Evolutionary conservation across 352 stramenopile species (phyloP).

Genomic region (Pythium sukuiense): DNA sequence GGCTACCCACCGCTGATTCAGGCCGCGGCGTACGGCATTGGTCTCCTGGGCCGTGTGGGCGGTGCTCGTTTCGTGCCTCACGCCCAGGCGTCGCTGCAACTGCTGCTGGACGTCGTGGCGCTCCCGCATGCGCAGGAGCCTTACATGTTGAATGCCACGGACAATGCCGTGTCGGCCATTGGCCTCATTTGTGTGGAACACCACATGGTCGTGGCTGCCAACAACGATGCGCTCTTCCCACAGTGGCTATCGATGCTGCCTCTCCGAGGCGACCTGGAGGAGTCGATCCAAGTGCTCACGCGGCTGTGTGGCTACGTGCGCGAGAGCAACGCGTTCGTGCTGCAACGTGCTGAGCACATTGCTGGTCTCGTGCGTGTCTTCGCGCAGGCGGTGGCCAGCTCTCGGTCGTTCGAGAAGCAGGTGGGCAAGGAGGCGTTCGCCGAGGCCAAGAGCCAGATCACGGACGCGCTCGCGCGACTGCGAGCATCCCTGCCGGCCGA

Average conservation of each 20-base stretch:
- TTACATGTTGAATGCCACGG: conserved; percentile 66
- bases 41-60: conserved; percentile 60
- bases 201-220: conserved; percentile 31
- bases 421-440: conserved; percentile 48
- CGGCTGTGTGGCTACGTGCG: conserved; percentile 67
- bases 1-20: conserved; percentile 60
- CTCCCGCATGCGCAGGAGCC: conserved; percentile 48
- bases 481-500: conserved; percentile 50
- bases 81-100: conserved; percentile 45
- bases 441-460: conserved; percentile 42
- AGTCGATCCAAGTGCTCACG: conserved; percentile 63
- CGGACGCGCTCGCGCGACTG: conserved; percentile 46
- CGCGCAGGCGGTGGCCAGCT: conserved; percentile 44
- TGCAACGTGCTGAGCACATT: conserved; percentile 43
- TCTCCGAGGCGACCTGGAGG: conserved; percentile 73
- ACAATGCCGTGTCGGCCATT: conserved; percentile 79
- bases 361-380: conserved; percentile 60
- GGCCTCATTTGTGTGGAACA: conserved; percentile 77
- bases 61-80: conserved; percentile 53
- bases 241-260: conserved; percentile 74
- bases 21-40: conserved; percentile 73
- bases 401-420: conserved; percentile 40
- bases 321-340: conserved; percentile 58
- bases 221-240: conserved; percentile 53
- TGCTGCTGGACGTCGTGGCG: conserved; percentile 62